Evolutionary conservation across 1,284 basidiomycete genomes (phyloP).

Genomic region (Trametes versicolor): DNA sequence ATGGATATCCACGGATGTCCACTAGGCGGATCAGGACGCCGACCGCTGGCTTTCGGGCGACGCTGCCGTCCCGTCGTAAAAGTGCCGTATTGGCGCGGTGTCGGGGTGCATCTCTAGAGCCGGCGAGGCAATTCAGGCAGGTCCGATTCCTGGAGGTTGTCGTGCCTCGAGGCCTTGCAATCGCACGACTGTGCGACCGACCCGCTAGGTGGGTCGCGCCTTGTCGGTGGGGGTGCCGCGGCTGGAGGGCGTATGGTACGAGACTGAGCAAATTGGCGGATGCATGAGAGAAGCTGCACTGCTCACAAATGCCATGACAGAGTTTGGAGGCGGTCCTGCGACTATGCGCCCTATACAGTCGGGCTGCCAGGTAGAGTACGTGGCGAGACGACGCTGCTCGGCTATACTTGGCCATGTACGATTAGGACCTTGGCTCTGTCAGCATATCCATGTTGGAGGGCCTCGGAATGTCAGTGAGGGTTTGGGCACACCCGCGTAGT

Average conservation of each 20-base stretch:
- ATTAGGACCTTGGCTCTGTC: not conserved
- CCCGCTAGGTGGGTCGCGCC: not conserved
- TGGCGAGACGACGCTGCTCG: not conserved
- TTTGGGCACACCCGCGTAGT: not conserved
- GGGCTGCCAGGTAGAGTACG: slow-evolving; percentile 1
- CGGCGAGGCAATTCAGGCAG: slow-evolving; percentile 1
- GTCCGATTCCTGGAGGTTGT: slow-evolving; percentile 11
- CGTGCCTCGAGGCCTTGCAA: slow-evolving; percentile 28
- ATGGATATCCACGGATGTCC: not conserved
- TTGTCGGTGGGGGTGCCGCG: slow-evolving; percentile 13
- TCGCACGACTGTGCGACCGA: slow-evolving; percentile 34
- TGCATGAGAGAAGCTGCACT: slow-evolving; percentile 11
- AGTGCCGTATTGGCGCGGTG: not conserved
- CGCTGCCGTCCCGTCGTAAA: slow-evolving; percentile 3
- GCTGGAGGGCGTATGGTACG: slow-evolving; percentile 11
- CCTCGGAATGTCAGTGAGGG: not conserved
- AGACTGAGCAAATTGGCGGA: slow-evolving; percentile 7
- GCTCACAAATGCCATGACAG: slow-evolving; percentile 6
- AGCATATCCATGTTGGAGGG: not conserved
- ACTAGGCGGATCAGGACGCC: slow-evolving; percentile 1
- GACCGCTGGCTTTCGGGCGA: not conserved
- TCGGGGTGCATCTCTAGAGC: slow-evolving; percentile 2
- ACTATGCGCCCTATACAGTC: not conserved
- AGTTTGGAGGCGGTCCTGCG: not conserved
- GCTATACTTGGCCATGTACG: slow-evolving; percentile 5